phyloP scores from a whole-genome alignment of 148 eudicot species.

The Polygonum maritimum region DNA sequence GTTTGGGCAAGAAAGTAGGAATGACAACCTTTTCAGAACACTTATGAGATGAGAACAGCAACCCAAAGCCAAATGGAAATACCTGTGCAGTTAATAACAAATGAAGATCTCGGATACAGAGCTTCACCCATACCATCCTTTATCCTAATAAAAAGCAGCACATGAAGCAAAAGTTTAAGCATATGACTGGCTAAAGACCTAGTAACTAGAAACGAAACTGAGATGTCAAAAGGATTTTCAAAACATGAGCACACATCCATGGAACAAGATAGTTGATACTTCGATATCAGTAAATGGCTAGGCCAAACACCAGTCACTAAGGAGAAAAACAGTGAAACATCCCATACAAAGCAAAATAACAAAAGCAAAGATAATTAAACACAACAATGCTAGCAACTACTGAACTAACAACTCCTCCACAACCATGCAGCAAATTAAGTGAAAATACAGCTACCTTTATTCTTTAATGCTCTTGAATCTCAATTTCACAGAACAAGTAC shows the following conservation, averaged over 20 bases:
- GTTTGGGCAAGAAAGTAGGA: constrained; percentile 6
- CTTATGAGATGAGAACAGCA: neutral
- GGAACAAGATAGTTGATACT: neutral
- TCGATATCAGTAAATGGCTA: neutral
- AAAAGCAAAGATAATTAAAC: neutral
- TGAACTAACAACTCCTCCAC: neutral
- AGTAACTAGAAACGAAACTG: neutral
- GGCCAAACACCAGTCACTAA: neutral
- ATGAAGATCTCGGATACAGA: constrained; percentile 70
- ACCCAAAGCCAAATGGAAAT: neutral
- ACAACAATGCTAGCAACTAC: neutral
- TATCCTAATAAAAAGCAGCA: constrained; percentile 31
- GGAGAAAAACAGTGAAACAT: neutral
- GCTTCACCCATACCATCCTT: constrained; percentile 63
- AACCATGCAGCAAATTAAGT: neutral
- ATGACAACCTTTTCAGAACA: neutral
- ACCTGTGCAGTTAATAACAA: constrained; percentile 74
- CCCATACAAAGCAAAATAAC: neutral
- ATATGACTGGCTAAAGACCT: neutral
- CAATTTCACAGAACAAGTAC: neutral
- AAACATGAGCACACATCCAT: neutral
- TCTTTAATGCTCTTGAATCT: neutral
- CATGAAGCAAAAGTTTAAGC: neutral
- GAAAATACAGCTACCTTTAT: neutral
- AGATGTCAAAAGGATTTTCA: neutral